These are phyloP conservation scores for Cinchona pubescens DNA, from an alignment of 257 asterid species.

Conservation along the genomic window DNA sequence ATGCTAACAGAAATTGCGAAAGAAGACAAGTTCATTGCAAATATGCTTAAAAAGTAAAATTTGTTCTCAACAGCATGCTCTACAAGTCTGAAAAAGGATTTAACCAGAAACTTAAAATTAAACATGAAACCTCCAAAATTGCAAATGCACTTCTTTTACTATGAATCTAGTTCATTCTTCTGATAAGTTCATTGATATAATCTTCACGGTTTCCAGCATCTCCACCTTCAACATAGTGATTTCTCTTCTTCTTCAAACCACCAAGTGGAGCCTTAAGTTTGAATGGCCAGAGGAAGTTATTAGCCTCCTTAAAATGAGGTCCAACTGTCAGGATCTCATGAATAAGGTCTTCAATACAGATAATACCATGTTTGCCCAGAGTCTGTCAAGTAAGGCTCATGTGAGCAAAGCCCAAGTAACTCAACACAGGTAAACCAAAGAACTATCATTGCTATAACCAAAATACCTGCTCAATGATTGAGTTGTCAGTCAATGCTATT, in stretches of 20 bases:
- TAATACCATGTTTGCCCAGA: conserved; percentile 50
- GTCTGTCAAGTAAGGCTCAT: conserved; percentile 16
- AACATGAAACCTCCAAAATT: background rate
- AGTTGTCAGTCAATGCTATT: conserved; percentile 65
- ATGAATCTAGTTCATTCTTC: conserved; percentile 55
- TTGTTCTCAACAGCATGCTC: background rate
- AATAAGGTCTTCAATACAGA: conserved; percentile 54
- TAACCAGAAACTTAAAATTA: background rate
- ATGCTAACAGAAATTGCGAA: background rate
- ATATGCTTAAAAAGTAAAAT: background rate
- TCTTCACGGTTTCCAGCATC: conserved; percentile 68
- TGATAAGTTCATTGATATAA: conserved; percentile 52
- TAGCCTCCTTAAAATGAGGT: conserved; percentile 62
- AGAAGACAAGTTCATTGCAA: too few relatives aligned
- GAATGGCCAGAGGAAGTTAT: conserved; percentile 65
- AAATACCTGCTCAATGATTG: conserved; percentile 53
- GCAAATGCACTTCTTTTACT: background rate
- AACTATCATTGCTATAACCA: background rate
- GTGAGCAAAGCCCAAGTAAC: background rate
- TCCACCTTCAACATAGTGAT: conserved; percentile 65
- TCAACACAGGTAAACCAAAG: background rate
- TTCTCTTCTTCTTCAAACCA: conserved; percentile 63
- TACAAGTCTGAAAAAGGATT: background rate
- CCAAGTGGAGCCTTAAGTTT: conserved; percentile 66
- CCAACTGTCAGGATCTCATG: conserved; percentile 65